phyloP scores from a whole-genome alignment of 768 basidiomycete genomes.

The Collybiopsis confluens region DNA sequence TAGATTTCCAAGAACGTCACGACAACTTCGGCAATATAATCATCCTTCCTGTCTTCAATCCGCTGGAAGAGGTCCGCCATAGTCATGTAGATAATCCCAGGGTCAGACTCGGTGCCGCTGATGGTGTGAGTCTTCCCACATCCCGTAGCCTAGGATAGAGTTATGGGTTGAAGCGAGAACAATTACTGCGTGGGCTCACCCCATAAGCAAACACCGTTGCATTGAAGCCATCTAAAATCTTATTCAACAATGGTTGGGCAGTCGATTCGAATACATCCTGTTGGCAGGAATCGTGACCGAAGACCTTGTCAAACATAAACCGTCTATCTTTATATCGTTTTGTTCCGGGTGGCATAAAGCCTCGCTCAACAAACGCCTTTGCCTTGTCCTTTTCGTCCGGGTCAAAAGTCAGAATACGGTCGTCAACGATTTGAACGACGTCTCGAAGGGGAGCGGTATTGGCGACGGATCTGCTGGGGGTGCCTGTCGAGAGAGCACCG shows the following conservation, averaged over 20 bases:
- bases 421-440: slow-evolving; percentile 87
- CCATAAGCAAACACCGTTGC: slow-evolving; percentile 99
- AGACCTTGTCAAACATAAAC: slow-evolving; percentile 96
- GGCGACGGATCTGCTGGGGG: slow-evolving; percentile 45
- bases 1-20: slow-evolving; percentile 99
- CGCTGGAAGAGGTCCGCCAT: slow-evolving; percentile 96
- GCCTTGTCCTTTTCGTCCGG: slow-evolving; percentile 86
- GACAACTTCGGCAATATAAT: slow-evolving; percentile 81
- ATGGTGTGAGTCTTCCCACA: slow-evolving; percentile 99
- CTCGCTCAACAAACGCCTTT: slow-evolving; percentile 76
- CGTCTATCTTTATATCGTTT: slow-evolving; percentile 95
- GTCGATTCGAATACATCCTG: slow-evolving; percentile 86
- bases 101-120: slow-evolving; percentile 83
- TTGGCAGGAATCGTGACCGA: slow-evolving; percentile 76
- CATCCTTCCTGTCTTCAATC: slow-evolving; percentile 83
- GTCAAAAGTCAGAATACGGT: slow-evolving; percentile 94
- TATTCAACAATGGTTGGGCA: slow-evolving; percentile 77
- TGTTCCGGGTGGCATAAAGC: slow-evolving; percentile 80
- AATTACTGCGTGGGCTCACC: slow-evolving; percentile 45
- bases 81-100: slow-evolving; percentile 92
- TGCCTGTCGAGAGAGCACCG: slow-evolving; percentile 65
- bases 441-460: slow-evolving; percentile 62
- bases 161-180: neutral
- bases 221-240: slow-evolving; percentile 91
- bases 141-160: slow-evolving; percentile 81